Evolutionary conservation across 176 grass and related monocot species (phyloP).

Genomic region (Oryza nivara): DNA sequence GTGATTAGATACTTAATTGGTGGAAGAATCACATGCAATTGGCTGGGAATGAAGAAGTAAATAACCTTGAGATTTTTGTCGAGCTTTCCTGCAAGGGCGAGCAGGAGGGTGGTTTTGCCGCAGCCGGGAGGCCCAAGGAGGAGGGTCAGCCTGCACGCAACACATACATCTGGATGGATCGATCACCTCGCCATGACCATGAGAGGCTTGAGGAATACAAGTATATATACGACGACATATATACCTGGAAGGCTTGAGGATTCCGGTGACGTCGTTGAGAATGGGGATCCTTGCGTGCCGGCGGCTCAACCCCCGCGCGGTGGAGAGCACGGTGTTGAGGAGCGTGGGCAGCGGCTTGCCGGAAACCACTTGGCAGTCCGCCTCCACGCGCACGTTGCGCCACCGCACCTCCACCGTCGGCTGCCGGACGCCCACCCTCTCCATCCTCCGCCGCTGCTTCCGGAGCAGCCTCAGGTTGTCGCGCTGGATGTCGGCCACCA

Average conservation of each 20-base stretch:
- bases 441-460: slow-evolving; percentile 72
- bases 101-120: slow-evolving; percentile 40
- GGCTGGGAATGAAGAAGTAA: too few species aligned
- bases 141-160: slow-evolving; percentile 66
- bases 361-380: not conserved
- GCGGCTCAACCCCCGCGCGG: too few species aligned
- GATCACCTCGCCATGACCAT: too few species aligned
- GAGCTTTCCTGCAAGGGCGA: slow-evolving; percentile 71
- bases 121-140: slow-evolving; percentile 59
- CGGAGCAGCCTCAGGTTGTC: slow-evolving; percentile 75
- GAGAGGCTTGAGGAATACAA: too few species aligned
- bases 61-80: slow-evolving; percentile 59
- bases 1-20: too few species aligned
- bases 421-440: slow-evolving; percentile 57
- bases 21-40: too few species aligned
- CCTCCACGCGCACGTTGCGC: slow-evolving; percentile 50
- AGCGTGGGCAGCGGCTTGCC: slow-evolving; percentile 65
- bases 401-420: slow-evolving; percentile 70
- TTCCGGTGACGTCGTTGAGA: slow-evolving; percentile 64
- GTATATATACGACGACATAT: too few species aligned
- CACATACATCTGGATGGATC: too few species aligned
- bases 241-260: slow-evolving; percentile 57
- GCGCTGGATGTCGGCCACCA: slow-evolving; percentile 59
- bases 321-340: slow-evolving; percentile 36
- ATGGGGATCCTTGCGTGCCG: slow-evolving; percentile 35